A percentile compares a stretch with the other conserved stretches of the same genome.
Conservation (phyloP, 2,329 filamentous ascomycete genomes). For the Knufia petricola region DNA sequence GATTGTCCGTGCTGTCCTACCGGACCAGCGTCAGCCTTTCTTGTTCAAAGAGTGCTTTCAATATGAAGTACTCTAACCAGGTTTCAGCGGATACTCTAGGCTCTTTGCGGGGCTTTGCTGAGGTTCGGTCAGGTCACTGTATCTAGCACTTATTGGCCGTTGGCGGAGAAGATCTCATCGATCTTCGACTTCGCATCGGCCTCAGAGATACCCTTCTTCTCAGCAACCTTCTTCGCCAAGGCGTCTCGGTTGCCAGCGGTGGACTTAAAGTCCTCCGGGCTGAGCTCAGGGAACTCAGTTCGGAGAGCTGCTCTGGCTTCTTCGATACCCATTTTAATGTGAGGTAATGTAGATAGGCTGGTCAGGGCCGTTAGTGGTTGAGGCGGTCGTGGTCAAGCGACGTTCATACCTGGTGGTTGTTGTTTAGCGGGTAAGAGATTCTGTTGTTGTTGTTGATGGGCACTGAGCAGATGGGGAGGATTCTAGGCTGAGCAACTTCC, state of each 20-base stretch:
- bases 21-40: neutral
- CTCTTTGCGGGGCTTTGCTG: neutral
- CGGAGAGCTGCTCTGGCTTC: slow-evolving; percentile 10
- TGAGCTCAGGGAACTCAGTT: slow-evolving; percentile 9
- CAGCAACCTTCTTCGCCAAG: slow-evolving; percentile 1
- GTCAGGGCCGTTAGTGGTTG: neutral
- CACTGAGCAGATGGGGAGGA: neutral
- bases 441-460: neutral
- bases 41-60: slow-evolving; percentile 4
- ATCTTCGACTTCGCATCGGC: slow-evolving; percentile 8
- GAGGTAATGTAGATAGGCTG: neutral
- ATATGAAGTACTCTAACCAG: neutral
- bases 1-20: neutral
- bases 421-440: neutral
- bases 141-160: slow-evolving; percentile 3
- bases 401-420: slow-evolving; percentile 2
- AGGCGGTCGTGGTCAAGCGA: neutral
- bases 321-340: slow-evolving; percentile 9
- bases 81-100: slow-evolving; percentile 5
- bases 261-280: slow-evolving; percentile 7
- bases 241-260: slow-evolving; percentile 4
- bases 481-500: neutral
- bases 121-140: neutral
- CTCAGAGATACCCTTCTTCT: slow-evolving; percentile 8
- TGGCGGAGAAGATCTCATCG: slow-evolving; percentile 9